phyloP scores from a whole-genome alignment of 352 stramenopile species.

The Globisporangium heterothallicum region DNA sequence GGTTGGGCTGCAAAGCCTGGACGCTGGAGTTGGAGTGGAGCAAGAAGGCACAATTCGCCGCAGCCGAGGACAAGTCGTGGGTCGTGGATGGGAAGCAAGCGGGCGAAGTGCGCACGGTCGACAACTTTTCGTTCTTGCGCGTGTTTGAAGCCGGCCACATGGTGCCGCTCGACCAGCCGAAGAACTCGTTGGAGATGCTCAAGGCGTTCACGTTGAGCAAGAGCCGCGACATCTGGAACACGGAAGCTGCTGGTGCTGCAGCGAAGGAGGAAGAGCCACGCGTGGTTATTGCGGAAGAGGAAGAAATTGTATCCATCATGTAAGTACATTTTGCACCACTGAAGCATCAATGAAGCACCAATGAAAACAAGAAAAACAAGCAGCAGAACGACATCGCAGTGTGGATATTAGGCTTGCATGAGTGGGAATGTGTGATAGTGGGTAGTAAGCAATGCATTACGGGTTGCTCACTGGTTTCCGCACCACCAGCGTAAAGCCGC shows the following conservation, averaged over 20 bases:
- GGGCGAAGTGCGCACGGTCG: slow-evolving; percentile 52
- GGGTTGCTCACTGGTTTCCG: slow-evolving; percentile 22
- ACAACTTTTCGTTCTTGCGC: slow-evolving; percentile 91
- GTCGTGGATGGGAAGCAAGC: slow-evolving; percentile 52
- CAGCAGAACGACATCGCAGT: slow-evolving; percentile 3
- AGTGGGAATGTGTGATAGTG: too few species aligned
- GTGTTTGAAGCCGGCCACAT: slow-evolving; percentile 96
- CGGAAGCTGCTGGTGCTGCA: slow-evolving; percentile 8
- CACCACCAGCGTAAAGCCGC: slow-evolving; percentile 51
- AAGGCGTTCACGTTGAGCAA: slow-evolving; percentile 79
- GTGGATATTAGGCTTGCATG: too few species aligned
- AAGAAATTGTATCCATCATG: slow-evolving; percentile 15
- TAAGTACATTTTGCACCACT: too few species aligned
- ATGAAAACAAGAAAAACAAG: slow-evolving; percentile 14
- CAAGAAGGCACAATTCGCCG: slow-evolving; percentile 49
- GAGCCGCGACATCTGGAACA: slow-evolving; percentile 19
- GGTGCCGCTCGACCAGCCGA: slow-evolving; percentile 93
- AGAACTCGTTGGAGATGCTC: slow-evolving; percentile 92
- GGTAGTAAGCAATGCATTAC: too few species aligned
- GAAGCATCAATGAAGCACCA: slow-evolving; percentile 3
- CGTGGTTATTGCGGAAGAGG: slow-evolving; percentile 14
- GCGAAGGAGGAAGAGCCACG: background rate
- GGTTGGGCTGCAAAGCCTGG: slow-evolving; percentile 96
- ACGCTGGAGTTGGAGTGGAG: slow-evolving; percentile 92
- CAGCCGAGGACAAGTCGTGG: slow-evolving; percentile 55